phyloP scores from a whole-genome alignment of 2,329 filamentous ascomycete genomes.

The Helminthosporium solani region DNA sequence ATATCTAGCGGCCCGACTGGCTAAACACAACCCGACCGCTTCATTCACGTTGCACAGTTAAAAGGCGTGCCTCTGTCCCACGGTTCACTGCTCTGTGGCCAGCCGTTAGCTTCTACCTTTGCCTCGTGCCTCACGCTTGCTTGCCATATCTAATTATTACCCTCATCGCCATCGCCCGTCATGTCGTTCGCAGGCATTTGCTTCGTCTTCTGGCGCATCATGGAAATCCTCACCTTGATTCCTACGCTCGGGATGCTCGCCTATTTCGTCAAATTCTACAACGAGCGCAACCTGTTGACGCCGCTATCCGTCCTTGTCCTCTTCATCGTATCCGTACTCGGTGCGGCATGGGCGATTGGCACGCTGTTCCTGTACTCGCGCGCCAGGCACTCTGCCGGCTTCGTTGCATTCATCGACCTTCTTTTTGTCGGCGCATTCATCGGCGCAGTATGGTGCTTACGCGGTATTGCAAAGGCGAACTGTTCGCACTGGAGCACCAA shows the following conservation, averaged over 20 bases:
- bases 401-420: slow-evolving; percentile 63
- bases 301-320: slow-evolving; percentile 62
- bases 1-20: slow-evolving; percentile 15
- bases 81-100: slow-evolving; percentile 1
- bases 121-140: neutral
- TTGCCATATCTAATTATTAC: neutral
- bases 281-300: slow-evolving; percentile 58
- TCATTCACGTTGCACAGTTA: slow-evolving; percentile 14
- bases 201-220: slow-evolving; percentile 62
- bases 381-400: slow-evolving; percentile 59
- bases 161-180: slow-evolving; percentile 11
- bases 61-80: slow-evolving; percentile 9
- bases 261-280: slow-evolving; percentile 63
- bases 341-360: slow-evolving; percentile 60
- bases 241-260: slow-evolving; percentile 62
- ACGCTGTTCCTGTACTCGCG: slow-evolving; percentile 61
- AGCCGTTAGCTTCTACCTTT: neutral
- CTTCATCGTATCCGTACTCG: slow-evolving; percentile 65
- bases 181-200: slow-evolving; percentile 57
- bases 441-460: slow-evolving; percentile 59
- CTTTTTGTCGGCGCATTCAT: slow-evolving; percentile 65
- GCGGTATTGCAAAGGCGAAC: slow-evolving; percentile 60
- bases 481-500: slow-evolving; percentile 62
- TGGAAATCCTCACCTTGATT: slow-evolving; percentile 63
- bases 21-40: slow-evolving; percentile 15